Conservation (phyloP, 805 yeast species). For the Pichia manshurica region DNA sequence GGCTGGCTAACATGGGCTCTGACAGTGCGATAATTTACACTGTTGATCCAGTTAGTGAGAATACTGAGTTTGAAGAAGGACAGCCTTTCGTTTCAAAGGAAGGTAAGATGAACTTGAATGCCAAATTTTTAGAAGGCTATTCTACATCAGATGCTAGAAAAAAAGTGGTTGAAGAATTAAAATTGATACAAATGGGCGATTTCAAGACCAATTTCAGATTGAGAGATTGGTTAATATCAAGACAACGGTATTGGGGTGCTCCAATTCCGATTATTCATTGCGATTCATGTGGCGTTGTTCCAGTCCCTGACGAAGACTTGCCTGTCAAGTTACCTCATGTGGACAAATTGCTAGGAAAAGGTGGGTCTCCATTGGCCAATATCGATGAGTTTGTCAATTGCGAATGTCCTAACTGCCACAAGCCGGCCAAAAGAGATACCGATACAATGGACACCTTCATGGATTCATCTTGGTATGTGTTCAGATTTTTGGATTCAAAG, state of each 20-base stretch:
- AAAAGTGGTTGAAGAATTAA: slow-evolving; percentile 40
- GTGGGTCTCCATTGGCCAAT: slow-evolving; percentile 64
- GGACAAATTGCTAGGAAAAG: slow-evolving; percentile 37
- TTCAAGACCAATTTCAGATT: slow-evolving; percentile 52
- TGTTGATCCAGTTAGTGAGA: slow-evolving; percentile 35
- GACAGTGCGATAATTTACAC: slow-evolving; percentile 35
- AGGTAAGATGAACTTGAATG: slow-evolving; percentile 44
- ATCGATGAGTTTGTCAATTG: slow-evolving; percentile 65
- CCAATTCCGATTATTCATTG: slow-evolving; percentile 96
- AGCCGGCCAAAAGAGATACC: slow-evolving; percentile 76
- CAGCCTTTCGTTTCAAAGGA: slow-evolving; percentile 34
- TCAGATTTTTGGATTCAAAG: slow-evolving; percentile 73
- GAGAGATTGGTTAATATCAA: slow-evolving; percentile 90
- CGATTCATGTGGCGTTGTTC: slow-evolving; percentile 76
- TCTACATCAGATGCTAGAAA: slow-evolving; percentile 45
- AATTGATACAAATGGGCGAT: slow-evolving; percentile 35
- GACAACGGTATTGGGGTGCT: slow-evolving; percentile 98
- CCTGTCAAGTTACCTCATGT: slow-evolving; percentile 76
- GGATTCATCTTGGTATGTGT: slow-evolving; percentile 96
- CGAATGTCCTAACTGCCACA: slow-evolving; percentile 75
- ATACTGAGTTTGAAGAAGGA: slow-evolving; percentile 8
- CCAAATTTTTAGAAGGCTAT: slow-evolving; percentile 49
- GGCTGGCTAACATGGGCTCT: slow-evolving; percentile 57
- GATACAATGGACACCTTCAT: slow-evolving; percentile 99
- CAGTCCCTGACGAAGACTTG: slow-evolving; percentile 82